Conservation (phyloP, 148 eudicot genomes). For the Persicaria maculosa region DNA sequence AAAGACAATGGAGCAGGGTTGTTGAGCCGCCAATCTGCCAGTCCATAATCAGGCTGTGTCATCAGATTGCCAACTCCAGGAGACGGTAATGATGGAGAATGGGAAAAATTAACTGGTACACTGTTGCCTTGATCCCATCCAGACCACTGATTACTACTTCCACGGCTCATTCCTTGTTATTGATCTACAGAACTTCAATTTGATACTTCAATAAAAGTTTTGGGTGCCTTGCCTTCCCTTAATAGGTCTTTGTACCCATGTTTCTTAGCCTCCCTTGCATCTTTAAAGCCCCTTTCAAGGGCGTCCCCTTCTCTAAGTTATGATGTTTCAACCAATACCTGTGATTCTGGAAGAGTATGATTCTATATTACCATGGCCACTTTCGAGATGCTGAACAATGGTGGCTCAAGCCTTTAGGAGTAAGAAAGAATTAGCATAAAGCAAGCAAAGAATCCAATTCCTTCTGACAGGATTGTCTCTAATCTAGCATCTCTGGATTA, state of each 20-base stretch:
- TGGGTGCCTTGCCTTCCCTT: neutral
- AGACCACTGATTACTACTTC: slow-evolving; percentile 1
- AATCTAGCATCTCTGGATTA: neutral
- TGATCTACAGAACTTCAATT: neutral
- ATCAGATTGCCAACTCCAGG: neutral
- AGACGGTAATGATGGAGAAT: neutral
- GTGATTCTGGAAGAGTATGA: neutral
- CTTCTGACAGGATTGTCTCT: neutral
- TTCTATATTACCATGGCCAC: neutral
- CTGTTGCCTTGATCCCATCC: slow-evolving; percentile 8
- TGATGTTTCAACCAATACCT: neutral
- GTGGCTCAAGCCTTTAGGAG: neutral
- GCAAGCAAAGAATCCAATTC: slow-evolving; percentile 7
- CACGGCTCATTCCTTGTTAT: neutral
- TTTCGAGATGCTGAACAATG: slow-evolving; percentile 2
- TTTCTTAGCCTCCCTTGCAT: neutral
- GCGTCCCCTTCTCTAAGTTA: neutral
- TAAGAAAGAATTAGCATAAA: neutral
- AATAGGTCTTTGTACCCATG: neutral
- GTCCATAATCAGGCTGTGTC: slow-evolving; percentile 1
- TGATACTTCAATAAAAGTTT: neutral
- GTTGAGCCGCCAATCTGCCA: neutral
- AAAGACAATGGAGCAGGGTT: neutral
- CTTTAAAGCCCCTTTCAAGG: neutral
- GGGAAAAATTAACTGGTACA: neutral